phyloP scores from a whole-genome alignment of 2,329 filamentous ascomycete species.

The Fusarium keratoplasticum region DNA sequence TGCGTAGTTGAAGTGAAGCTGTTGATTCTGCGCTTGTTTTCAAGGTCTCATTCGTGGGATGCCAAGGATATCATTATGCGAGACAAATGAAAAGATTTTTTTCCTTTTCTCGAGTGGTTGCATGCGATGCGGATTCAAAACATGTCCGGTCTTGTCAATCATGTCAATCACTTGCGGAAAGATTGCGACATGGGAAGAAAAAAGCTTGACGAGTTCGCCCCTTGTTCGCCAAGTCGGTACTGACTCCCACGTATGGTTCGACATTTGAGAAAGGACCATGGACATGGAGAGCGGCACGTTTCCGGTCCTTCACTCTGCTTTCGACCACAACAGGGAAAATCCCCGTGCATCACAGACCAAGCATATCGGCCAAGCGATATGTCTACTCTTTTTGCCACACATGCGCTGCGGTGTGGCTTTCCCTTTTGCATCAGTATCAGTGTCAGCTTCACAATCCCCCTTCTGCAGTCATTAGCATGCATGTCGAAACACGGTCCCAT shows the following conservation, averaged over 20 bases:
- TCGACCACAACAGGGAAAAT: conserved; percentile 17
- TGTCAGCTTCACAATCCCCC: background rate
- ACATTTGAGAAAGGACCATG: background rate
- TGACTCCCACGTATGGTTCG: background rate
- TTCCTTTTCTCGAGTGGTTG: background rate
- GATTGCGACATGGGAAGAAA: background rate
- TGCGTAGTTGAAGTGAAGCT: background rate
- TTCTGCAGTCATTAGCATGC: conserved; percentile 3
- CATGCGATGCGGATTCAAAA: background rate
- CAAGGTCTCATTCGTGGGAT: conserved; percentile 24
- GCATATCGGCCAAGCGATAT: background rate
- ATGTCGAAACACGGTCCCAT: conserved; percentile 10
- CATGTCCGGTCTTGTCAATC: background rate
- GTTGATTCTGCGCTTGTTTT: conserved; percentile 8
- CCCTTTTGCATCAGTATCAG: background rate
- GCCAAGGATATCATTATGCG: background rate
- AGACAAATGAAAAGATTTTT: background rate
- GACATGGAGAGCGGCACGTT: background rate
- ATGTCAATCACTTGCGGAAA: background rate
- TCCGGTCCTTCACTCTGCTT: background rate
- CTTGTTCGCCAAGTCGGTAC: conserved; percentile 33
- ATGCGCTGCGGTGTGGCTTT: conserved; percentile 9
- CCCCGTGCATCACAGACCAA: conserved; percentile 7
- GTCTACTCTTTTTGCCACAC: conserved; percentile 4
- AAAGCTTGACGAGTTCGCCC: conserved; percentile 10